These are phyloP conservation scores for Pyrus pyrifolia DNA, from an alignment of 306 rosid genomes.

Conservation along the genomic window DNA sequence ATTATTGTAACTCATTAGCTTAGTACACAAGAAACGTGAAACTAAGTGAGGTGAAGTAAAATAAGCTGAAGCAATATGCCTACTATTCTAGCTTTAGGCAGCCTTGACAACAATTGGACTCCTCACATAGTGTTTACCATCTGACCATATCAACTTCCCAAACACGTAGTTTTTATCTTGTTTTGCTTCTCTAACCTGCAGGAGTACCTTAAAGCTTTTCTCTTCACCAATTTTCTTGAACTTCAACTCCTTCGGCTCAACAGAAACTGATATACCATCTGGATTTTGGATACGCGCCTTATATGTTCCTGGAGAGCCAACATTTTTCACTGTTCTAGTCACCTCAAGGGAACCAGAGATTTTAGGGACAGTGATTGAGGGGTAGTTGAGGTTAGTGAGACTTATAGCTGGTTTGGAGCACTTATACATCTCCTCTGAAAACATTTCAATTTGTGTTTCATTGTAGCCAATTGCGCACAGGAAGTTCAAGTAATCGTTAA, in stretches of 20 bases:
- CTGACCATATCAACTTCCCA: conserved; percentile 77
- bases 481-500: conserved; percentile 54
- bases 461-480: conserved; percentile 66
- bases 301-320: conserved; percentile 66
- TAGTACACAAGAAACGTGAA: background rate
- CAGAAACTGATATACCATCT: conserved; percentile 36
- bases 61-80: conserved; percentile 8
- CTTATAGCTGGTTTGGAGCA: conserved; percentile 32
- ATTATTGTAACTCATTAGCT: background rate
- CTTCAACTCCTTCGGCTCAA: conserved; percentile 52
- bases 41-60: background rate
- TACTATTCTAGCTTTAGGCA: conserved; percentile 10
- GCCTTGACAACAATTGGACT: conserved; percentile 75
- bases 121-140: conserved; percentile 59
- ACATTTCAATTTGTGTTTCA: conserved; percentile 34
- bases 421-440: conserved; percentile 33
- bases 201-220: conserved; percentile 41
- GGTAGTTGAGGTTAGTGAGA: conserved; percentile 61
- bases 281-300: conserved; percentile 38
- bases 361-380: conserved; percentile 72
- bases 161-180: conserved; percentile 42
- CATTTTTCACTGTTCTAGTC: conserved; percentile 60
- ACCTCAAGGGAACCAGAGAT: conserved; percentile 49
- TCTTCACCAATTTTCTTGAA: conserved; percentile 62
- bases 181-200: conserved; percentile 30